Base-by-base conservation (phyloP, 2,329 filamentous ascomycete species). In the Exophiala xenobiotica region DNA sequence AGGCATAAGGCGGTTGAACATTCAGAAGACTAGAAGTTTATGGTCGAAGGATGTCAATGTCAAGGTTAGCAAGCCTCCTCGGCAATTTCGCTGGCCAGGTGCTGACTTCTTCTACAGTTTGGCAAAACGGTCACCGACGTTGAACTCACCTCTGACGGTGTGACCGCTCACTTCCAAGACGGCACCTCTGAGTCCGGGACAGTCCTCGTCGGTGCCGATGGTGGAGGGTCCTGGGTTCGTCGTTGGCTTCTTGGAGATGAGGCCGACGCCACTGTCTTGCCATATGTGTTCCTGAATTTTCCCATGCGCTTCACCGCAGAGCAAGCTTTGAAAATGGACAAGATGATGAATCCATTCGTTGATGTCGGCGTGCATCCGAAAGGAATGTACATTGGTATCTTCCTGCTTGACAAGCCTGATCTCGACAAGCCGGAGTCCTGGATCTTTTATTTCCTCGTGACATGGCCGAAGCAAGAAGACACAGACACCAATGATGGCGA, bases 1-100 rank as follows among this genome's bases (percentile, higher is more conserved):
- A 1, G 53, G 62, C 9, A 68, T 66, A 51, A 66, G 67, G 49
- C 67, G 69, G 20, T 48, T 65, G 11, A 72, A 68, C 1, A 70
- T 70, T 37, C 61, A 68, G 19, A 40, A 68, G 6, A 59, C 73
- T 4, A 70, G 72, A 59, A 59, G 49, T 31, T 56, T 64, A 0
- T 63, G 61, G 37, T 65, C 63, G 0, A 39, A 73, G 5, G 65
- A 69, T 19, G 59, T 74, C 6, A 52, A 56, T 31, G 49, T 54
- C 42, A 46, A 59, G 47, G 56, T 52, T 11, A 20, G 47, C n/a
- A 14, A 6, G 20, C 3, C 38, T 24, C 19, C 12, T 40, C 4
- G 18, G n/a, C 11, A n/a, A n/a, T 6, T 40, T 18, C n/a, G 42
- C 7, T 33, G 14, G 6, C 19, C 23, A 33, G 20, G 16, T 16